Evolutionary conservation across 1,139 yeast species (phyloP).

Genomic region (Suhomyces atakaporum): DNA sequence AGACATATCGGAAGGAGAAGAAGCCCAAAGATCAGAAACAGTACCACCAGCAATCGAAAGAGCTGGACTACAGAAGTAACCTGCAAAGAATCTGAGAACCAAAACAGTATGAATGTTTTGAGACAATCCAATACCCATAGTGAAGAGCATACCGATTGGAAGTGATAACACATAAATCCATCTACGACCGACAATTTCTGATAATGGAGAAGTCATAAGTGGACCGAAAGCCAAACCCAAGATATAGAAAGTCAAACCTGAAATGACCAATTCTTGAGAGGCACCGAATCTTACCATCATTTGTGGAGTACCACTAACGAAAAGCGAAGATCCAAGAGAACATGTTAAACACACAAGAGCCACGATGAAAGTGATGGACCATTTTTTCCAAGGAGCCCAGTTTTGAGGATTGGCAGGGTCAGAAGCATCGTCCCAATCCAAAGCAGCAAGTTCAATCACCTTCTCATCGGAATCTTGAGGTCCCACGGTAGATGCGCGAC

Average conservation of each 20-base stretch:
- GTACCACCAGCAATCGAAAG: conserved; percentile 88
- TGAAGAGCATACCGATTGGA: conserved; percentile 71
- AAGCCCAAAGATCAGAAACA: conserved; percentile 67
- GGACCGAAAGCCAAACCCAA: conserved; percentile 76
- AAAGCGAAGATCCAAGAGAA: conserved; percentile 71
- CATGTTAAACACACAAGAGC: conserved; percentile 67
- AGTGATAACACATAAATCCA: conserved; percentile 59
- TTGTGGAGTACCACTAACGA: conserved; percentile 62
- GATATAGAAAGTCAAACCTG: conserved; percentile 72
- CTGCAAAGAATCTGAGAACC: conserved; percentile 76
- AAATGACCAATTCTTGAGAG: conserved; percentile 59
- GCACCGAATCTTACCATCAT: conserved; percentile 45
- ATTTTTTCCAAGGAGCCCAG: conserved; percentile 63
- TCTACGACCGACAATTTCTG: conserved; percentile 74
- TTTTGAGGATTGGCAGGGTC: conserved; percentile 66
- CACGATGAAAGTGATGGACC: conserved; percentile 63
- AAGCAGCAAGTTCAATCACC: conserved; percentile 37
- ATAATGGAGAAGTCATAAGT: conserved; percentile 72
- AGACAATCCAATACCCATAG: conserved; percentile 74
- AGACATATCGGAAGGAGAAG: conserved; percentile 58
- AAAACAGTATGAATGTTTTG: conserved; percentile 58
- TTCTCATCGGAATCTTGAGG: conserved; percentile 10
- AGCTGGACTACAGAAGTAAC: conserved; percentile 81
- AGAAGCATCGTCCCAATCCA: conserved; percentile 63
- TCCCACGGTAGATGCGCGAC: conserved; percentile 3